Evolutionary conservation across 768 basidiomycete genomes (phyloP).

Genomic region (Hirschioporus abietinus): DNA sequence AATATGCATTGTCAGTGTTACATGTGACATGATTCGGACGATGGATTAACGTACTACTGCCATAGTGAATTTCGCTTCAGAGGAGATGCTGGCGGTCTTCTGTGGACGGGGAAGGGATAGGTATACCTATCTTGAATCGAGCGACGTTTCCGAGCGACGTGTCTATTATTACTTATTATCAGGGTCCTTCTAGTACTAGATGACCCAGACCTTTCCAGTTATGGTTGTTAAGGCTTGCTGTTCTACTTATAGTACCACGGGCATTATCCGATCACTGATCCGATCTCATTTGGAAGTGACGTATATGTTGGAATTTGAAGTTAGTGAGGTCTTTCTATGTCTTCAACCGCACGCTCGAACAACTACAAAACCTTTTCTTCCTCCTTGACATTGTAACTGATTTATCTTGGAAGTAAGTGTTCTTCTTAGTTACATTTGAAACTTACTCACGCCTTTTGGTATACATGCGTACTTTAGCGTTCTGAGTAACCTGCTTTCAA

Average conservation of each 20-base stretch:
- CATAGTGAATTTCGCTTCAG: neutral
- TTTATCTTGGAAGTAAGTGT: too few species aligned
- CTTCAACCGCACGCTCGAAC: neutral
- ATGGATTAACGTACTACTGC: neutral
- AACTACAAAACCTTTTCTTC: conserved; percentile 46
- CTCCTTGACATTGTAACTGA: too few species aligned
- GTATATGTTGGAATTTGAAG: neutral
- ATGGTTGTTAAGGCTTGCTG: neutral
- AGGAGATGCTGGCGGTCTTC: neutral
- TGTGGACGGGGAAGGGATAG: neutral
- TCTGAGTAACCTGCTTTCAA: too few species aligned
- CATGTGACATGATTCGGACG: neutral
- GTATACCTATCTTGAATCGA: neutral
- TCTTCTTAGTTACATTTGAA: too few species aligned
- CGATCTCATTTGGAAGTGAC: neutral
- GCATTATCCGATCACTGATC: neutral
- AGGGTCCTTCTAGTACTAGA: neutral
- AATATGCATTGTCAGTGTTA: neutral
- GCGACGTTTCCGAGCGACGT: neutral
- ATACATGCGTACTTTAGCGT: too few species aligned
- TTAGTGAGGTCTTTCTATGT: neutral
- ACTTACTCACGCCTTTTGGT: too few species aligned
- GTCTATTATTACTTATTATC: neutral
- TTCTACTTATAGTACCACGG: too few species aligned
- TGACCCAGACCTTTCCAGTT: neutral